Evolutionary conservation across 768 basidiomycete species (phyloP), one percentile per base, ranked within the genome.

Genomic region (Lactifluus hygrophoroides): DNA sequence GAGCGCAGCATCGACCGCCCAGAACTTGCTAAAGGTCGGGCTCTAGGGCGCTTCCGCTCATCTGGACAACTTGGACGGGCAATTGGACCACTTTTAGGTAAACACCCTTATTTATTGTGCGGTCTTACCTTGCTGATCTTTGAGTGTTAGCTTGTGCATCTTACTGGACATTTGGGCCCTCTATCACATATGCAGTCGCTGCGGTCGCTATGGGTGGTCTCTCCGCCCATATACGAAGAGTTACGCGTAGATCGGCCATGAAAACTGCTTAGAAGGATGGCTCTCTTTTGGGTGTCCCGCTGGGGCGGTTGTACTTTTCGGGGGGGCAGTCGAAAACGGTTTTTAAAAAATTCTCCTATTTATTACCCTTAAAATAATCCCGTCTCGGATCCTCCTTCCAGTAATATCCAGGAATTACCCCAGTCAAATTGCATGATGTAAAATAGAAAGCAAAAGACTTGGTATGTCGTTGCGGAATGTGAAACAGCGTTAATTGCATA

Each of bases 1-100:
- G 75, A 76, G 38, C 83, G 81, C 0, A 62, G 69, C 9, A 72
- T 19, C 25, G 76, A 79, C 62, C 81, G 87, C 64, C 82, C 86
- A 1, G 74, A 84, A 57, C 79, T 95, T 44, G 83, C 86, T 5
- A 90, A 93, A 68, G 95, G 93, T 21, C 80, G 81, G 66, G 92
- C 90, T 2, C 72, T 95, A 38, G 94, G 94, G 32, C 67, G 79
- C 57, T 96, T 95, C 73, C 82, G 94, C 52, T 94, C 90, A 7
- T 82, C 88, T n/a, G 95, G 95, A 19, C 95, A 97, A 69, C 79
- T 98, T 40, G 95, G 95, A 3, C 81, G 95, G 57, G 94, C 95
- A 4, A 75, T 96, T 37, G 95, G 95, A 0, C 95, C 95, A 5
- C 70, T 98, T 5, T 75, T 94, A n/a, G 92, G 92, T 84, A 71